Base-by-base conservation (phyloP, 805 yeast genomes). In the Saturnispora serradocipensis region DNA sequence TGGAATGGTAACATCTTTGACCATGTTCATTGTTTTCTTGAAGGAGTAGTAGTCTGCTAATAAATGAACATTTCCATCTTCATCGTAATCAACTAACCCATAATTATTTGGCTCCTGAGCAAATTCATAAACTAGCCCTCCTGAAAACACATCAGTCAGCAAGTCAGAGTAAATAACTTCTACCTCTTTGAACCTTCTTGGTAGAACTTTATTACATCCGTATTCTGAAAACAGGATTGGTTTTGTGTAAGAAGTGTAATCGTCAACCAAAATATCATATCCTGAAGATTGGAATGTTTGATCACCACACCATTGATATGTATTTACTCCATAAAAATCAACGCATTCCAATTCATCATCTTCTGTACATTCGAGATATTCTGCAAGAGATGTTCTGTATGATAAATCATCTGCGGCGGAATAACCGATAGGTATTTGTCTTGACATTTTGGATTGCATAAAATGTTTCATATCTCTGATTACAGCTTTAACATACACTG, bases 101-200 rank as follows among this genome's bases (percentile, higher is more conserved):
- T 88, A 90, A 62, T 86, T 67, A 58, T 82, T 79, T n/a, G 72
- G 76, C 67, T 88, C 96, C 64, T 86, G 78, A 16, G 87, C 78
- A 70, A 84, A 90, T 70, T 90, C 96, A 69, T 89, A 90, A 16
- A 90, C 95, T 54, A 91, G 74, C 43, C 98, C 99, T 59, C 99
- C 99, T 24, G 96, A 85, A 72, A 88, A 91, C 13, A 91, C 97
- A 20, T 80, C 63, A 10, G 88, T 71, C 97, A 93, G 89, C 54
- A 80, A 66, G 32, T 72, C 69, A 13, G 95, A 84, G 71, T 84
- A 91, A 56, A 91, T 78, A 32, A 89, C 68, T 55, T 69, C 76
- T 50, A 91, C 79, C 67, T 89, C 97, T 42, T 86, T 79, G 73
- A 90, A 89, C 7, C 84, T 81, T 74, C 97, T 84, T 18, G 86